Conservation (phyloP, 495 filamentous ascomycete genomes). For the Talaromyces proteolyticus region DNA sequence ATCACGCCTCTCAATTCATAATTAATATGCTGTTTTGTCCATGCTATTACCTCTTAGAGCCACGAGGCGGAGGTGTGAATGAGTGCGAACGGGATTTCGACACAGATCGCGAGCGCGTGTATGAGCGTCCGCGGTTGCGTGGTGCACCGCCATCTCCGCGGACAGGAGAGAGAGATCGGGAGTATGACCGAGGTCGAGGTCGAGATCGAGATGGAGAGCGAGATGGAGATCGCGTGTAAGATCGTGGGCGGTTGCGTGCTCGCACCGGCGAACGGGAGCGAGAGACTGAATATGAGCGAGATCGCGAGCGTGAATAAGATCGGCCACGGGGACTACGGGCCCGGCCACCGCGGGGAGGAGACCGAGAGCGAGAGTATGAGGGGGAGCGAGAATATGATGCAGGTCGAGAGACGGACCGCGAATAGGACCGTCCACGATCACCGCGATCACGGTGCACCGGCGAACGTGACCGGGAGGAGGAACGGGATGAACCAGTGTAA, state of each 20-base stretch:
- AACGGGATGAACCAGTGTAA: conserved; percentile 27
- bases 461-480: conserved; percentile 29
- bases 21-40: no score
- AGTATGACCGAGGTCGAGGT: not conserved
- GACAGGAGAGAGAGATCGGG: not conserved
- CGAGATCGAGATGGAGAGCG: conserved; percentile 1
- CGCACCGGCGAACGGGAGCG: conserved; percentile 1
- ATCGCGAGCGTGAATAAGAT: conserved; percentile 11
- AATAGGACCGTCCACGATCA: conserved; percentile 27
- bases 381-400: conserved; percentile 6
- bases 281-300: conserved; percentile 4
- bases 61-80: not conserved
- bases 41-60: not conserved
- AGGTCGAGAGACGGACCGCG: conserved; percentile 29
- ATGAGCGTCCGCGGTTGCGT: not conserved
- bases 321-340: not conserved
- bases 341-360: not conserved
- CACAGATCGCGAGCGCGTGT: not conserved
- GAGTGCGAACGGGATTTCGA: not conserved
- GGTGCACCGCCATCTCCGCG: not conserved
- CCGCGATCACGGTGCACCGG: conserved; percentile 17
- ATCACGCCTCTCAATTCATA: no score
- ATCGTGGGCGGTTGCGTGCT: not conserved
- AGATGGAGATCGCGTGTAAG: conserved; percentile 4
- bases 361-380: conserved; percentile 4